These are phyloP conservation scores for Mucor velutinosus DNA, from an alignment of 371 early-diverging fungal species.

Conservation along the genomic window DNA sequence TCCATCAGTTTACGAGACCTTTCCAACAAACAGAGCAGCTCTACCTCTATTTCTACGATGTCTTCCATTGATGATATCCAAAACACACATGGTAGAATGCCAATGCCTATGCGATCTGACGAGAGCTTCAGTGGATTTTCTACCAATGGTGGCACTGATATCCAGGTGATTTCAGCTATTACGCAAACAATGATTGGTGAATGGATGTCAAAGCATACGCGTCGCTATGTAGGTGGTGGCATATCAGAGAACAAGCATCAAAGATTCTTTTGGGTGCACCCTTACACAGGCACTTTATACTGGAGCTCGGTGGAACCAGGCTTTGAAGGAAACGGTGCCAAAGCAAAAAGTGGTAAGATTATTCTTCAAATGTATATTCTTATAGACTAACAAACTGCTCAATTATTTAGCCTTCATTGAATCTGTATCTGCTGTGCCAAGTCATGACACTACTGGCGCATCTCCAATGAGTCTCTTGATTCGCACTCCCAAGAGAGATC, in stretches of 20 bases:
- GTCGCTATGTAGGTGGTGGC: constrained; percentile 58
- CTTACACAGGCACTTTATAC: constrained; percentile 79
- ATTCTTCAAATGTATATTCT: neutral
- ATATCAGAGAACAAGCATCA: constrained; percentile 71
- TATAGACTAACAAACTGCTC: neutral
- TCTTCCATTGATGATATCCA: constrained; percentile 25
- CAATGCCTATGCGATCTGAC: constrained; percentile 5
- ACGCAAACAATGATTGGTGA: constrained; percentile 86
- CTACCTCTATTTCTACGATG: constrained; percentile 29
- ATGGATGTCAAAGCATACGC: constrained; percentile 75
- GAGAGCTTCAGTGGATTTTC: constrained; percentile 19
- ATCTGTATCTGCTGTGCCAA: constrained; percentile 56
- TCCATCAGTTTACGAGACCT: constrained; percentile 14
- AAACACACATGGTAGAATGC: neutral
- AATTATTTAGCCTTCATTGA: constrained; percentile 56
- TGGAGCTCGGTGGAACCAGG: constrained; percentile 79
- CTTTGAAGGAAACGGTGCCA: constrained; percentile 52
- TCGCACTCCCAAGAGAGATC: constrained; percentile 65
- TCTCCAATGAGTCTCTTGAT: constrained; percentile 64
- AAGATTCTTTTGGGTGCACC: constrained; percentile 85
- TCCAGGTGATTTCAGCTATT: constrained; percentile 68
- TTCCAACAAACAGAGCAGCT: constrained; percentile 18
- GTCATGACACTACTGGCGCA: constrained; percentile 36
- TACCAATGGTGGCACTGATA: constrained; percentile 43
- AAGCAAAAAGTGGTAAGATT: constrained; percentile 56